phyloP scores from a whole-genome alignment of 108 stramenopile genomes.

The Nitzschia sp. region DNA sequence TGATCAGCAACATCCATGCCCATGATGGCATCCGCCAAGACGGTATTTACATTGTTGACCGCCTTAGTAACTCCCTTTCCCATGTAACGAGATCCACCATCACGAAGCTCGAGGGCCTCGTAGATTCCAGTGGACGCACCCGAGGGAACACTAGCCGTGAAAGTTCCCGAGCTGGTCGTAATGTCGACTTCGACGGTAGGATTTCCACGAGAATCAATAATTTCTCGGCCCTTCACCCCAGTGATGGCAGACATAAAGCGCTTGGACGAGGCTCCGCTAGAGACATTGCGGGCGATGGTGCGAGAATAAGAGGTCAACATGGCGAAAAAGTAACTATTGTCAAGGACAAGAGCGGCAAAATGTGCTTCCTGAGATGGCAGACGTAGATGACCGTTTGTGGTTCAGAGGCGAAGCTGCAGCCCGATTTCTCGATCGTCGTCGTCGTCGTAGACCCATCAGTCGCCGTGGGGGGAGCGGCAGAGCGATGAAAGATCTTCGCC shows the following conservation, averaged over 20 bases:
- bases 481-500: too few species aligned
- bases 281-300: slow-evolving; percentile 24
- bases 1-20: slow-evolving; percentile 95
- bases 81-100: slow-evolving; percentile 96
- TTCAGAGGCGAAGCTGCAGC: too few species aligned
- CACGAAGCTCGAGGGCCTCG: slow-evolving; percentile 98
- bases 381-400: too few species aligned
- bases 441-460: too few species aligned
- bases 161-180: slow-evolving; percentile 82
- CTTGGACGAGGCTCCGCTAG: slow-evolving; percentile 23
- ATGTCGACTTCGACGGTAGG: slow-evolving; percentile 98
- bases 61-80: slow-evolving; percentile 97
- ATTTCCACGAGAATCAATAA: slow-evolving; percentile 99
- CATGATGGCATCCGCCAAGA: slow-evolving; percentile 88
- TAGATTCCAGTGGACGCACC: slow-evolving; percentile 97
- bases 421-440: too few species aligned
- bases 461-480: too few species aligned
- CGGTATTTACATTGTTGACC: slow-evolving; percentile 93
- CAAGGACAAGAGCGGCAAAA: too few species aligned
- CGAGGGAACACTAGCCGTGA: slow-evolving; percentile 93
- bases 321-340: too few species aligned
- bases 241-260: slow-evolving; percentile 79
- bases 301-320: slow-evolving; percentile 45
- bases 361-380: too few species aligned
- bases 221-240: slow-evolving; percentile 90